Evolutionary conservation across 768 basidiomycete species (phyloP).

Genomic region (Rhodotorula taiwanensis): DNA sequence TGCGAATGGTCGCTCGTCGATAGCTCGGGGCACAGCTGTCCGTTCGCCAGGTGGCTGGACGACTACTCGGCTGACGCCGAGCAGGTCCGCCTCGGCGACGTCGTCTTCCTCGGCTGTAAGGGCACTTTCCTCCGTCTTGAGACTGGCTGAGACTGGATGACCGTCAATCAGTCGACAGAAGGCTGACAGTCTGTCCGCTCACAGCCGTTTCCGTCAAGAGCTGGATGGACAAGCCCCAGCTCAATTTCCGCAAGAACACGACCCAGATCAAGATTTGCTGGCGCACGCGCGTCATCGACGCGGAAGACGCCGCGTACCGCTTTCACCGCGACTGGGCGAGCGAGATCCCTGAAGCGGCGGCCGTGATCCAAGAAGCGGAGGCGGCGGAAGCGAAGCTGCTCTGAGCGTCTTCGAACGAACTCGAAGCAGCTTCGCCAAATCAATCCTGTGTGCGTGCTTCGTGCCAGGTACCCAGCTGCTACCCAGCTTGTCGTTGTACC

Average conservation of each 20-base stretch:
- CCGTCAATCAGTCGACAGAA: too few relatives aligned
- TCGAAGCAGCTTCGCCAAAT: too few relatives aligned
- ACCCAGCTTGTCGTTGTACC: too few relatives aligned
- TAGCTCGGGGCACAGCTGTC: neutral
- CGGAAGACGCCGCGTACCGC: conserved; percentile 4
- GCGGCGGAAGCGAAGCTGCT: neutral
- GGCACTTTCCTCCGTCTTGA: too few relatives aligned
- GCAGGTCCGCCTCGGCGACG: conserved; percentile 8
- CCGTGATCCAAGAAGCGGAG: neutral
- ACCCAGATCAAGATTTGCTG: conserved; percentile 18
- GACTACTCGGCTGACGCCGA: neutral
- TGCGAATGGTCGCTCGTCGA: conserved; percentile 1
- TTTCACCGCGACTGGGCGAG: conserved; percentile 5
- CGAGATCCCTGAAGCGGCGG: neutral
- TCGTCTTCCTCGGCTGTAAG: conserved; percentile 26
- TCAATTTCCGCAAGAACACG: neutral
- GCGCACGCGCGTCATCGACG: neutral
- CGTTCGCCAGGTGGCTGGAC: conserved; percentile 10
- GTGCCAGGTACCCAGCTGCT: too few relatives aligned
- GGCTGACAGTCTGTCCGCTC: too few relatives aligned
- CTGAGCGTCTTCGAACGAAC: too few relatives aligned
- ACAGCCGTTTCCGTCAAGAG: neutral
- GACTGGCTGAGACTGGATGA: too few relatives aligned
- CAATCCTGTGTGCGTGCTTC: too few relatives aligned
- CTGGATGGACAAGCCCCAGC: neutral